A percentile compares a stretch with the other conserved stretches of the same genome.
Evolutionary conservation across 805 yeast genomes (phyloP).

Genomic region (Starmerella apis): DNA sequence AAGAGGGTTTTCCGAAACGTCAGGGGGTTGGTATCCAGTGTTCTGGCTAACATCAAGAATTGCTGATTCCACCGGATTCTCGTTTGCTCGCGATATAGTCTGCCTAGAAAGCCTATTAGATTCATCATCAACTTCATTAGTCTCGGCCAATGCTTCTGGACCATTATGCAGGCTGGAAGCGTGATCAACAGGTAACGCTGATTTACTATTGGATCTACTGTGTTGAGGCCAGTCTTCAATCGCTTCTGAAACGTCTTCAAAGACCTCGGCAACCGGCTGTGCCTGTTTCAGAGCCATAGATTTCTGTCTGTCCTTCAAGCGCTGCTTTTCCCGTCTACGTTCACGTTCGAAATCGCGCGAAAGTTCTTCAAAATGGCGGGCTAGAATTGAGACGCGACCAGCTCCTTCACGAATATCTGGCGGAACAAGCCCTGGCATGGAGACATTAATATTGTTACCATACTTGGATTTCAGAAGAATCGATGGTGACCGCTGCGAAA

Average conservation of each 20-base stretch:
- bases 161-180: neutral
- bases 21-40: neutral
- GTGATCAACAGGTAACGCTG: neutral
- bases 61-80: neutral
- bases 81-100: constrained; percentile 1
- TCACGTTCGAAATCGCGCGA: constrained; percentile 81
- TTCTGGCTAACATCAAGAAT: neutral
- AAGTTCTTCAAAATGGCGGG: constrained; percentile 64
- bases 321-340: constrained; percentile 65
- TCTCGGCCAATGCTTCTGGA: neutral
- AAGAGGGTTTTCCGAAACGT: neutral
- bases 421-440: constrained; percentile 43
- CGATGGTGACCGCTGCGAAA: constrained; percentile 3
- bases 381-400: constrained; percentile 31
- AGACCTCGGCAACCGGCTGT: constrained; percentile 83
- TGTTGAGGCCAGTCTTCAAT: constrained; percentile 28
- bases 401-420: constrained; percentile 3
- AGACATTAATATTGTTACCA: constrained; percentile 22
- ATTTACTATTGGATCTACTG: neutral
- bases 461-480: constrained; percentile 19
- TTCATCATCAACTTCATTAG: constrained; percentile 11
- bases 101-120: constrained; percentile 2
- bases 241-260: constrained; percentile 69
- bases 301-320: constrained; percentile 46
- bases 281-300: constrained; percentile 65